Evolutionary conservation across 2,329 filamentous ascomycete species (phyloP), one percentile per base, ranked within the genome.

Genomic region (Ophiostoma angusticollis): DNA sequence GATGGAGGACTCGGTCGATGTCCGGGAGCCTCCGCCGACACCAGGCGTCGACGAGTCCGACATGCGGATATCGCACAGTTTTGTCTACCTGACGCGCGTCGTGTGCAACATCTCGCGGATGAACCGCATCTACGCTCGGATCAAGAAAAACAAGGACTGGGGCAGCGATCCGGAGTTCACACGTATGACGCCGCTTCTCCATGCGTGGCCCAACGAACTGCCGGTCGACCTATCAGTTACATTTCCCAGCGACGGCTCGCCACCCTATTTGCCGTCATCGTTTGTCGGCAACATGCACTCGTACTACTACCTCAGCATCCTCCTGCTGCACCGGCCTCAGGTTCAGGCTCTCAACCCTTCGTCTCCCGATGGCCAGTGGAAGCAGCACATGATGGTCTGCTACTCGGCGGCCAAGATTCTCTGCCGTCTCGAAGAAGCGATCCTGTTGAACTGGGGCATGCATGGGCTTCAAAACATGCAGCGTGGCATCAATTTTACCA

Each of bases 401-500:
- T 89, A 93, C 54, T 74, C 75, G 29, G 80, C 87, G 1, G 86
- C 89, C 28, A 93, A 91, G 58, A 74, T 72, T 29, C 69, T 96
- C 36, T 95, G 87, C 58, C 78, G 83, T 43, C 60, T 95, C 6
- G 86, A 95, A 54, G 89, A 96, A 59, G 80, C 80, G 2, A 75
- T 93, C 25, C 54, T 93, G 42, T 71, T 80, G 39, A 72, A 74
- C 0, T 93, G 79, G 56, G 84, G 86, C 3, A 64, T 94, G 44
- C 73, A 73, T 13, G 89, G 87, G 1, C 66, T 96, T 13, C 70
- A 91, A 50, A 93, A 80, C 60, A 95, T 95, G 89, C 80, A 89
- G 52, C 74, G 89, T 48, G 89, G 89, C 28, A 86, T 93, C 55
- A 94, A 87, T 58, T 96, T 94, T 53, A 85, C 84, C 6, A 85